Conservation (phyloP, 441 rosid genomes). For the Eruca vesicaria region DNA sequence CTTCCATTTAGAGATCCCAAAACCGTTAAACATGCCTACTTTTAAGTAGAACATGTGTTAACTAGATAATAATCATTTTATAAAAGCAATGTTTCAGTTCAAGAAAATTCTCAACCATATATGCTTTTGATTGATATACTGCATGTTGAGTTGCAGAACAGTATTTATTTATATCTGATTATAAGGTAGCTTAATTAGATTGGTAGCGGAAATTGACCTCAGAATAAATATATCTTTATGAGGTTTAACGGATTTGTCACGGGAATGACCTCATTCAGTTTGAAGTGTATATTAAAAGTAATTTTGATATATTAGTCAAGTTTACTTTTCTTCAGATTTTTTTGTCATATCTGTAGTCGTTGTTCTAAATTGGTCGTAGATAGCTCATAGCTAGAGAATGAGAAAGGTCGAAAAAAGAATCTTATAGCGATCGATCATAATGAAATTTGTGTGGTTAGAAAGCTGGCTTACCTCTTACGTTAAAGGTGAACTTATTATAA, state of each 20-base stretch:
- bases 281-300: neutral
- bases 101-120: neutral
- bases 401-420: neutral
- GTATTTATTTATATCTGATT: neutral
- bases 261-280: neutral
- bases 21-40: constrained; percentile 3
- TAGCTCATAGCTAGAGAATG: neutral
- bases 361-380: neutral
- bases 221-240: neutral
- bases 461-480: neutral
- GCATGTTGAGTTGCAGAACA: neutral
- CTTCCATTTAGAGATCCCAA: neutral
- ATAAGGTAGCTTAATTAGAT: neutral
- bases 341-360: neutral
- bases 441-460: neutral
- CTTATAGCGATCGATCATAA: neutral
- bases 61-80: neutral
- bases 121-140: neutral
- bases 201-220: neutral
- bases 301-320: neutral
- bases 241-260: neutral
- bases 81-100: neutral
- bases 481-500: neutral
- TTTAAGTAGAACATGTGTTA: constrained; percentile 8
- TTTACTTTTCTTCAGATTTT: neutral